Evolutionary conservation across 2,329 filamentous ascomycete genomes (phyloP).

Genomic region (Penicillium freii): DNA sequence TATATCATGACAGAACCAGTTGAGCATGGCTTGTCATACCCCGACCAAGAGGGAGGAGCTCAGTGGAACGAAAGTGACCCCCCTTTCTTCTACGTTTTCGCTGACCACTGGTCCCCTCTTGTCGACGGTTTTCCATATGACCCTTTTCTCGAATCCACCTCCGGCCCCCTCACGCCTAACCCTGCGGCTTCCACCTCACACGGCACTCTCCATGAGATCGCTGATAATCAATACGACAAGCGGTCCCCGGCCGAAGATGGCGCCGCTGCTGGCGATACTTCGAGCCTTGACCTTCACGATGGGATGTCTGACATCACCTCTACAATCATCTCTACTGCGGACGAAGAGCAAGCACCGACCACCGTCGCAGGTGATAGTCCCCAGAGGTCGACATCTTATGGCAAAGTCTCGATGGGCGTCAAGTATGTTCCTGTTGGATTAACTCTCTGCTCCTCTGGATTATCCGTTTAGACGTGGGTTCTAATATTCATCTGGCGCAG

Average conservation of each 20-base stretch:
- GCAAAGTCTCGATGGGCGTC: neutral
- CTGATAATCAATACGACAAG: neutral
- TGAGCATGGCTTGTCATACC: neutral
- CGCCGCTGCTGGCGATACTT: neutral
- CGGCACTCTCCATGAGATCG: neutral
- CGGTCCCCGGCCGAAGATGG: neutral
- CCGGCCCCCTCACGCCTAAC: neutral
- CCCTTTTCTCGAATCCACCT: neutral
- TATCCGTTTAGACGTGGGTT: neutral
- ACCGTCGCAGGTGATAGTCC: too few species aligned
- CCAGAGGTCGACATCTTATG: neutral
- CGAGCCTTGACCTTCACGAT: neutral
- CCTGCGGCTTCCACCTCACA: neutral
- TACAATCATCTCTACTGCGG: neutral
- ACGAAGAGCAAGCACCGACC: neutral
- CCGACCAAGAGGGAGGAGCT: neutral
- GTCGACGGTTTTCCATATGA: neutral
- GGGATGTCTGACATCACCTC: neutral
- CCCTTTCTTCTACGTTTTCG: neutral
- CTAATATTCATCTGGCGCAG: neutral
- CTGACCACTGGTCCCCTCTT: neutral
- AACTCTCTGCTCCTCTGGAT: neutral
- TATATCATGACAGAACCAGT: neutral
- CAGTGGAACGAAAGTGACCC: neutral
- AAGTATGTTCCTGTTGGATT: neutral